Evolutionary conservation across 2,329 filamentous ascomycete species (phyloP).

Genomic region (Aspergillus fijiensis): DNA sequence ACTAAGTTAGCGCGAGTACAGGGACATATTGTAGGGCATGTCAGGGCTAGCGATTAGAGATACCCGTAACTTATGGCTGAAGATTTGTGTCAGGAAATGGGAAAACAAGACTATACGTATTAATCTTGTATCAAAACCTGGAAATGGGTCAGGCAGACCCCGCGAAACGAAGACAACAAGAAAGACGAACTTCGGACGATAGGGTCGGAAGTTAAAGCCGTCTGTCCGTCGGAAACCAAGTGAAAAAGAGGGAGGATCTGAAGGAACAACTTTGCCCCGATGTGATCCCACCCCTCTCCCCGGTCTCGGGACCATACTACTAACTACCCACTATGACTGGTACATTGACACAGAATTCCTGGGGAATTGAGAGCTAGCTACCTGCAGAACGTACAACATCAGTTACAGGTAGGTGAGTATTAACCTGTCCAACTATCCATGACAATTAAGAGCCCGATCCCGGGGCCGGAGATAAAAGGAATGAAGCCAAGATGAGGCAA

Average conservation of each 20-base stretch:
- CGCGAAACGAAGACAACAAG: too few relatives aligned
- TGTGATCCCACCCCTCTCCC: neutral
- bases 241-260: neutral
- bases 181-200: neutral
- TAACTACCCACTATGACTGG: too few relatives aligned
- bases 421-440: too few relatives aligned
- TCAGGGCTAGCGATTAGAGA: neutral
- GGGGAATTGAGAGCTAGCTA: too few relatives aligned
- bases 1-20: neutral
- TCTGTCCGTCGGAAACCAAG: neutral
- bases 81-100: too few relatives aligned
- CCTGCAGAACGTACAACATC: too few relatives aligned
- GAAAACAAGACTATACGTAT: neutral
- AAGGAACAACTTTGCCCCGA: neutral
- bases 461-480: neutral
- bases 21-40: neutral
- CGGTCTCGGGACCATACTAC: neutral
- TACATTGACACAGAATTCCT: too few relatives aligned
- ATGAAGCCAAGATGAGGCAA: neutral
- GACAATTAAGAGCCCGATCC: too few relatives aligned
- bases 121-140: neutral
- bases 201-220: constrained; percentile 1
- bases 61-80: neutral
- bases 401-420: too few relatives aligned
- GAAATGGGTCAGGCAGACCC: neutral